A percentile compares a stretch with the other conserved stretches of the same genome.
phyloP scores from a whole-genome alignment of 2,329 filamentous ascomycete species.

The Thielaviopsis euricoi region DNA sequence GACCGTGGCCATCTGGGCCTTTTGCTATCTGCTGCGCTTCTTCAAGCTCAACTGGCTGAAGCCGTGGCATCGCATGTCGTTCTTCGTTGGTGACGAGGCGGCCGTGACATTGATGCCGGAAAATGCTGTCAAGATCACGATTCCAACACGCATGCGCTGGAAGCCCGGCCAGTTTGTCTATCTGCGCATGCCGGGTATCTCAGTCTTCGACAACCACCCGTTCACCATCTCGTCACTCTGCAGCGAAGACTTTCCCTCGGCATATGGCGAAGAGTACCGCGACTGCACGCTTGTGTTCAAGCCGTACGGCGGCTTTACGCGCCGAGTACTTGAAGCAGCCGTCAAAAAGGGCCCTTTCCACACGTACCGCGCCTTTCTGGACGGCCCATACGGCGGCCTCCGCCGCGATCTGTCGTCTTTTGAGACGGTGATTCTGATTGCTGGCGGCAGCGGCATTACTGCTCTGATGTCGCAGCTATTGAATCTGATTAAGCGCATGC shows the following conservation, averaged over 20 bases:
- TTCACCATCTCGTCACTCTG: slow-evolving; percentile 90
- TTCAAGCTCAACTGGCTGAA: slow-evolving; percentile 84
- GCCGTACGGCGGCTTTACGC: slow-evolving; percentile 81
- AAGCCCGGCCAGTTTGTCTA: slow-evolving; percentile 90
- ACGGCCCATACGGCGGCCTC: slow-evolving; percentile 93
- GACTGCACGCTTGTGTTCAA: slow-evolving; percentile 87
- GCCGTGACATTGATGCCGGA: slow-evolving; percentile 80
- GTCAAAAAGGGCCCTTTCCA: slow-evolving; percentile 77
- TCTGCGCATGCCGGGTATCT: slow-evolving; percentile 82
- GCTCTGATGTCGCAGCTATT: slow-evolving; percentile 82
- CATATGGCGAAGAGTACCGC: slow-evolving; percentile 73
- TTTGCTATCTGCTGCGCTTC: slow-evolving; percentile 58
- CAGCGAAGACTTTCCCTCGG: slow-evolving; percentile 82
- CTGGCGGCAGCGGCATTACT: slow-evolving; percentile 87
- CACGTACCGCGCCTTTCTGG: slow-evolving; percentile 81
- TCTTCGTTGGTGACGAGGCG: slow-evolving; percentile 79
- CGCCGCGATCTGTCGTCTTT: slow-evolving; percentile 77
- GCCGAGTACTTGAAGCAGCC: slow-evolving; percentile 65
- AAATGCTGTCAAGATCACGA: slow-evolving; percentile 88
- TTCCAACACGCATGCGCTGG: slow-evolving; percentile 87
- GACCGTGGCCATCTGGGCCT: slow-evolving; percentile 60
- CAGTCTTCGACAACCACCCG: slow-evolving; percentile 80
- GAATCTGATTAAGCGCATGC: slow-evolving; percentile 91
- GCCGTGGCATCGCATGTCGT: slow-evolving; percentile 55
- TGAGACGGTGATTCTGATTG: slow-evolving; percentile 83